Evolutionary conservation across 768 basidiomycete genomes (phyloP).

Genomic region (Atractiella rhizophila): DNA sequence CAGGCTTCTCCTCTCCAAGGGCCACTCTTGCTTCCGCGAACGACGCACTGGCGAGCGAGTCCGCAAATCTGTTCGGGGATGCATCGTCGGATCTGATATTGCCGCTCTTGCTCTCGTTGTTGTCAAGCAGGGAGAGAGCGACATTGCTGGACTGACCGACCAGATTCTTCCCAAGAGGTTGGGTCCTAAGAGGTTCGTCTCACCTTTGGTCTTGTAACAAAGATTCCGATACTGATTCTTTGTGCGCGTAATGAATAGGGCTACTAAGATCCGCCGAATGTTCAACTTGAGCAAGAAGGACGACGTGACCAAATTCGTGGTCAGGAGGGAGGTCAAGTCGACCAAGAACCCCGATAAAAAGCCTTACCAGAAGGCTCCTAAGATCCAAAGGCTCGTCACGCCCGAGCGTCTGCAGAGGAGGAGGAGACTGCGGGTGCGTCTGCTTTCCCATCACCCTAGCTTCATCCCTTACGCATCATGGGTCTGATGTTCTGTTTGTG

Average conservation of each 20-base stretch:
- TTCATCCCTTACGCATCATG: neutral
- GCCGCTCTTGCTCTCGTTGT: constrained; percentile 79
- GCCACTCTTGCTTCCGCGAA: constrained; percentile 89
- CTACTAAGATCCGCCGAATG: constrained; percentile 80
- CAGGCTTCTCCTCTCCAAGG: constrained; percentile 71
- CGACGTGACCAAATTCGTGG: constrained; percentile 92
- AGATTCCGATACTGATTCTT: neutral
- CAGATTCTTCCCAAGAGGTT: constrained; percentile 76
- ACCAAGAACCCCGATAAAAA: constrained; percentile 70
- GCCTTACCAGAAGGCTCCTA: constrained; percentile 95
- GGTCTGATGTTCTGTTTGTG: neutral
- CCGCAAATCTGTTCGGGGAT: constrained; percentile 95
- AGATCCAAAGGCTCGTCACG: constrained; percentile 90
- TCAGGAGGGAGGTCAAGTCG: constrained; percentile 61
- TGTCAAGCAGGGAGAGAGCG: constrained; percentile 75
- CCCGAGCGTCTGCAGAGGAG: constrained; percentile 87
- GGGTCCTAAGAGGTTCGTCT: constrained; percentile 56
- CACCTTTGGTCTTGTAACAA: too few species aligned
- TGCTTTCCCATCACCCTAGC: neutral
- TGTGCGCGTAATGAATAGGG: neutral
- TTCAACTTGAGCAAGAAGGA: constrained; percentile 96
- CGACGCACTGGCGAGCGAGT: constrained; percentile 86
- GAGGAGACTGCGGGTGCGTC: constrained; percentile 41
- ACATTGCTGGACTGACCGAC: constrained; percentile 79
- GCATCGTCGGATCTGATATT: constrained; percentile 92